These are phyloP conservation scores for Ceratocystis smalleyi DNA, from an alignment of 2,329 filamentous ascomycete genomes.

Conservation along the genomic window DNA sequence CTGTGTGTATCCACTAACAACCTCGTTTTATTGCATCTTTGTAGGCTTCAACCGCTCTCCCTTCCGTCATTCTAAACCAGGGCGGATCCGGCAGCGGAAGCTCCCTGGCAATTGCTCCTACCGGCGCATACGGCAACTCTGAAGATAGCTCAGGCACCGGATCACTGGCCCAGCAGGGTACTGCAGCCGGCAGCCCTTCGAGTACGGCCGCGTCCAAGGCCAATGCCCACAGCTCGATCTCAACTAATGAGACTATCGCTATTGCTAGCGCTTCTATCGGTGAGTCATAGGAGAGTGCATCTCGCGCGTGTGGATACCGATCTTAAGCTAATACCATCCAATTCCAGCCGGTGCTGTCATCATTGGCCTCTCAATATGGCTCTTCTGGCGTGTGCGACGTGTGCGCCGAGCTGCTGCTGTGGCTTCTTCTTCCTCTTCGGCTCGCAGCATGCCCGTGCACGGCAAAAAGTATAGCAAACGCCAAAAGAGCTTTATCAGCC, in stretches of 20 bases:
- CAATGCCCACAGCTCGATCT: slow-evolving; percentile 1
- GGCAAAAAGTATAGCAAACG: background rate
- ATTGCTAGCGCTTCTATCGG: slow-evolving; percentile 15
- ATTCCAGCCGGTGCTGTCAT: slow-evolving; percentile 9
- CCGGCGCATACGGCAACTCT: background rate
- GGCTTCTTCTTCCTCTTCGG: background rate
- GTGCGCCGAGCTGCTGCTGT: background rate
- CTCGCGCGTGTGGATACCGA: background rate
- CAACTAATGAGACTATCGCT: slow-evolving; percentile 12
- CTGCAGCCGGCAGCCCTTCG: background rate
- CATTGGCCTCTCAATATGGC: slow-evolving; percentile 7
- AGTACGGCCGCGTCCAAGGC: background rate
- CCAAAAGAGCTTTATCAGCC: background rate
- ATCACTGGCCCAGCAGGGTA: background rate
- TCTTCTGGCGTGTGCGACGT: slow-evolving; percentile 12
- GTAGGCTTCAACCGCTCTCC: background rate
- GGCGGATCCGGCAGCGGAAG: background rate
- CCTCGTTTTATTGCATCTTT: background rate
- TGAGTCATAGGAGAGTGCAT: background rate
- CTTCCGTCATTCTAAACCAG: background rate
- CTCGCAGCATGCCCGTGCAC: background rate
- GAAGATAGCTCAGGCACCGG: background rate
- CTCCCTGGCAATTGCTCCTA: background rate
- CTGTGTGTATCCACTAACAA: background rate
- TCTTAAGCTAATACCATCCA: background rate